A percentile compares a stretch with the other conserved stretches of the same genome.
Evolutionary conservation across 2,329 filamentous ascomycete species (phyloP).

Genomic region (Emergomyces orientalis): DNA sequence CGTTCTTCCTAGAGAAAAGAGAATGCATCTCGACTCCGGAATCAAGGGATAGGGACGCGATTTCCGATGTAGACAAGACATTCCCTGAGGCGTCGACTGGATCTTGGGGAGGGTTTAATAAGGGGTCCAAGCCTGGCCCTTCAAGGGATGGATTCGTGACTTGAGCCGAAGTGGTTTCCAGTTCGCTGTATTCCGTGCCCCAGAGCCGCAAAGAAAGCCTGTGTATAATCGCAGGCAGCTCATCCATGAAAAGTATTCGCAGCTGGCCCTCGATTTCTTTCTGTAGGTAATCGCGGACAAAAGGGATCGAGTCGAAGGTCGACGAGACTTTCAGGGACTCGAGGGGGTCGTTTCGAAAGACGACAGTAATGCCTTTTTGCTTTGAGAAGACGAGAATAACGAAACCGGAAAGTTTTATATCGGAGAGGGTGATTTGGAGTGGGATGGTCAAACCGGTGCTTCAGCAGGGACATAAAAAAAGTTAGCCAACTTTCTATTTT

Average conservation of each 20-base stretch:
- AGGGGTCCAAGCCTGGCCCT: slow-evolving; percentile 63
- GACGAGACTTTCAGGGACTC: slow-evolving; percentile 98
- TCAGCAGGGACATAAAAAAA: not conserved
- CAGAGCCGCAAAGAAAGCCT: slow-evolving; percentile 78
- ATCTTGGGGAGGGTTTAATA: slow-evolving; percentile 70
- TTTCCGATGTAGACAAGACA: slow-evolving; percentile 62
- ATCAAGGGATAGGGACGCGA: slow-evolving; percentile 69
- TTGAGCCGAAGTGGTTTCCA: slow-evolving; percentile 35
- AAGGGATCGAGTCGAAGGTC: slow-evolving; percentile 97
- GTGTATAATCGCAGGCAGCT: slow-evolving; percentile 92
- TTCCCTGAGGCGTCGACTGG: slow-evolving; percentile 74
- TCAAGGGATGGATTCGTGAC: slow-evolving; percentile 40
- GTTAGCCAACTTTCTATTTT: not conserved
- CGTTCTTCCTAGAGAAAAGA: slow-evolving; percentile 89
- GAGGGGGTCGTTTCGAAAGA: slow-evolving; percentile 95
- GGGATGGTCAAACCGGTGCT: slow-evolving; percentile 85
- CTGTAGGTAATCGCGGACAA: slow-evolving; percentile 93
- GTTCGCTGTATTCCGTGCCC: slow-evolving; percentile 71
- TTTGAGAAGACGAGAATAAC: slow-evolving; percentile 97
- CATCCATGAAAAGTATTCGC: slow-evolving; percentile 92
- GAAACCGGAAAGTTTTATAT: slow-evolving; percentile 92
- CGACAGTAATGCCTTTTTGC: slow-evolving; percentile 90
- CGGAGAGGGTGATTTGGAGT: slow-evolving; percentile 90
- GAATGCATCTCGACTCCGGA: slow-evolving; percentile 73
- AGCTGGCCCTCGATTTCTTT: slow-evolving; percentile 91